phyloP scores from a whole-genome alignment of 768 basidiomycete genomes.

The Rhodotorula kratochvilovae region DNA sequence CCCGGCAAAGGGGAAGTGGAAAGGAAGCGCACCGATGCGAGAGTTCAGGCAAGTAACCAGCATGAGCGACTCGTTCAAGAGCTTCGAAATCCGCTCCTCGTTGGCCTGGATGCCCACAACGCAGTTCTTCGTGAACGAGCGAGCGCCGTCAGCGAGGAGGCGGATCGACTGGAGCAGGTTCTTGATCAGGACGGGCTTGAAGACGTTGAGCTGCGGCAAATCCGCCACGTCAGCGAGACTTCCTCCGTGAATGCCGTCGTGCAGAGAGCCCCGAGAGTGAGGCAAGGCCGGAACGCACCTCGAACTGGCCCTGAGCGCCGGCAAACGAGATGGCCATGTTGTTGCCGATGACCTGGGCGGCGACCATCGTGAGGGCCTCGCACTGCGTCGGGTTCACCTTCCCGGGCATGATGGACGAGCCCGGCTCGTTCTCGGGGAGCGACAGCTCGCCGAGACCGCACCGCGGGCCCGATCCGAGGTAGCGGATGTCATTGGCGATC shows the following conservation, averaged over 20 bases:
- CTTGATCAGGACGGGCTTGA: slow-evolving; percentile 98
- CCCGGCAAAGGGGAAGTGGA: slow-evolving; percentile 51
- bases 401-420: slow-evolving; percentile 97
- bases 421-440: slow-evolving; percentile 96
- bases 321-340: slow-evolving; percentile 87
- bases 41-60: slow-evolving; percentile 95
- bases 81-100: slow-evolving; percentile 79
- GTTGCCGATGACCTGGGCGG: slow-evolving; percentile 97
- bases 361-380: slow-evolving; percentile 97
- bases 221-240: no score
- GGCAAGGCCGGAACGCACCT: slow-evolving; percentile 55
- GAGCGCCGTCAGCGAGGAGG: slow-evolving; percentile 80
- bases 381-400: slow-evolving; percentile 99
- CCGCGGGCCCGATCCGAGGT: slow-evolving; percentile 92
- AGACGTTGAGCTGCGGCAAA: slow-evolving; percentile 87
- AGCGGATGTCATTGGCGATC: slow-evolving; percentile 98
- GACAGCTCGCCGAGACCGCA: slow-evolving; percentile 93
- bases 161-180: slow-evolving; percentile 95
- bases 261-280: background rate
- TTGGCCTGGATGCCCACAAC: slow-evolving; percentile 94
- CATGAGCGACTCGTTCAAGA: slow-evolving; percentile 95
- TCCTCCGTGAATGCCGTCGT: no score
- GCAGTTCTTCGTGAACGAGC: slow-evolving; percentile 95
- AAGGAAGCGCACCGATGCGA: slow-evolving; percentile 91
- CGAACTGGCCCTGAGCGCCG: slow-evolving; percentile 93